Conservation (phyloP, 2,329 filamentous ascomycete species). For the Phialemoniopsis sp. region DNA sequence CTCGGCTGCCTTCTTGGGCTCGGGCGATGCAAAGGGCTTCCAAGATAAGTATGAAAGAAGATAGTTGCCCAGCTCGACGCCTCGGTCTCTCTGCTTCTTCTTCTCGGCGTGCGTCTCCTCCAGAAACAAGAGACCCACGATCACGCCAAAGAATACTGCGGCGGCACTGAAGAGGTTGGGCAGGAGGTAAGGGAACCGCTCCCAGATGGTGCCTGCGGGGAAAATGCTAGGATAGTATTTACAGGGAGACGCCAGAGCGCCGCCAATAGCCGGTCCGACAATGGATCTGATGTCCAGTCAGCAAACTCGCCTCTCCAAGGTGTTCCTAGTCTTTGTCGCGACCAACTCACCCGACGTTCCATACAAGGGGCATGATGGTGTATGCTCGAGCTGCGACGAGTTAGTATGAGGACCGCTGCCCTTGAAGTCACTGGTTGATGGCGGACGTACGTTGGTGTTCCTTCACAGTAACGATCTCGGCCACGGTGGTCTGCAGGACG, state of each 20-base stretch:
- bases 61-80: constrained; percentile 72
- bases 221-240: constrained; percentile 76
- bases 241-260: constrained; percentile 82
- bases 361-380: constrained; percentile 96
- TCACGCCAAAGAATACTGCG: constrained; percentile 72
- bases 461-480: constrained; percentile 88
- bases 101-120: constrained; percentile 90
- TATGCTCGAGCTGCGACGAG: constrained; percentile 71
- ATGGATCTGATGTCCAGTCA: constrained; percentile 67
- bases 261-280: constrained; percentile 86
- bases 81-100: constrained; percentile 71
- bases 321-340: too few relatives aligned
- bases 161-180: constrained; percentile 86
- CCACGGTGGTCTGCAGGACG: constrained; percentile 90
- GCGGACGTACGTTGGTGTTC: constrained; percentile 80
- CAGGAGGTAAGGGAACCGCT: constrained; percentile 82
- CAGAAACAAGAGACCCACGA: constrained; percentile 78
- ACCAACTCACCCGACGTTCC: constrained; percentile 77
- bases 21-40: constrained; percentile 19
- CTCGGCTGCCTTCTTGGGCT: constrained; percentile 36
- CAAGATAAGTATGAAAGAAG: constrained; percentile 45
- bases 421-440: constrained; percentile 7
- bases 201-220: constrained; percentile 70
- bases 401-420: constrained; percentile 6
- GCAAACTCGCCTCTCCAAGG: neutral